Base-by-base conservation (phyloP, 176 grass and related monocot genomes). In the Paspalum notatum region DNA sequence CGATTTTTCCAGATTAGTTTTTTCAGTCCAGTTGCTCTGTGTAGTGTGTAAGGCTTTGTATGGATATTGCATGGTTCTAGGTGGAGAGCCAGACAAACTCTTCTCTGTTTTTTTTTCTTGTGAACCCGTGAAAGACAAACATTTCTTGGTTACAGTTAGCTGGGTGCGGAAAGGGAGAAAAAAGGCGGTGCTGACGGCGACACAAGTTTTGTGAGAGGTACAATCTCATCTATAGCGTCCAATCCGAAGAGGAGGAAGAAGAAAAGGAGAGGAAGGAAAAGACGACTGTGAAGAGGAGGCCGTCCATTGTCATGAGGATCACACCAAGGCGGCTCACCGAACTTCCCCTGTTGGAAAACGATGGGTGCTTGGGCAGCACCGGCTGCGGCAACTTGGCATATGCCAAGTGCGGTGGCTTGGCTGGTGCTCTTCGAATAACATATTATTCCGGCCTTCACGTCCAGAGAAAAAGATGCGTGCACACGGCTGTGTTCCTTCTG, bases 331-430 rank as follows among this genome's bases (percentile, higher is more conserved):
- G 82, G 74, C 58, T 78, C 66, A 78, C 83, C 37, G 15, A 71
- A 79, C 57, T 79, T 79, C 62, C 39, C 75, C 66, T 85, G 75
- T 79, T 85, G 75, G 83, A 71, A 85, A 85, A 79, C 26, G 83
- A 79, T 22, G 40, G 20, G 12, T 54, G 63, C 82, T 78, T 50
- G 14, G 59, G 63, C 63, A 61, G 44, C 63, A 75, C 25, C 22
- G 12, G 25, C 42, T 21, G 68, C 10, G 15, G 59, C 70, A 78
- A 78, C 37, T 72, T 78, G 75, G 75, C 72, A 50, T 48, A 50
- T 48, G 50, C 39, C 62, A 40, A 53, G 76, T 62, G 41, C 39
- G n/a, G 7, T 62, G 66, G 10, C 15, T 8, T 38, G 21, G 41
- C 4, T 25, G 39, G 55, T 66, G 62, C 61, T 41, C 41, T 37